A percentile compares a stretch with the other conserved stretches of the same genome.
These are phyloP conservation scores for Marasmius sp. DNA, from an alignment of 1,284 basidiomycete genomes.

Conservation along the genomic window DNA sequence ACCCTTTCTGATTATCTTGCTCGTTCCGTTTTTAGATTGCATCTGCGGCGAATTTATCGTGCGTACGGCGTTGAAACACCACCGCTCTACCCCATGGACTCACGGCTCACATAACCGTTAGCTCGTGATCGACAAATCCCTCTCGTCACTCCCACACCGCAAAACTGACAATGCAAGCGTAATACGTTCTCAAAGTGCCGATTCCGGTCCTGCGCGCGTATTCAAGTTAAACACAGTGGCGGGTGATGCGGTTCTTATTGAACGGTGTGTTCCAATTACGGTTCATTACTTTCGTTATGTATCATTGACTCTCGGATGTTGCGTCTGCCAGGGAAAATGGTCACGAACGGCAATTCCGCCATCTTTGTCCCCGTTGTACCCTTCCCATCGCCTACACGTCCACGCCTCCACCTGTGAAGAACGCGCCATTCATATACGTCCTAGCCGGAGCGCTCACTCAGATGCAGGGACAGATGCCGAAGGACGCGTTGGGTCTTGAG, in stretches of 20 bases:
- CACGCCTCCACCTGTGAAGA: slow-evolving; percentile 68
- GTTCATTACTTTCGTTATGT: background rate
- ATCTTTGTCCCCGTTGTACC: slow-evolving; percentile 73
- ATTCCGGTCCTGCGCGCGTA: slow-evolving; percentile 56
- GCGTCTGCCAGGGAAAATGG: slow-evolving; percentile 48
- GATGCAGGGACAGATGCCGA: slow-evolving; percentile 74
- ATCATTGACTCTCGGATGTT: background rate
- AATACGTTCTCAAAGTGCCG: slow-evolving; percentile 64
- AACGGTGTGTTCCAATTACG: slow-evolving; percentile 50
- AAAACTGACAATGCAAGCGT: slow-evolving; percentile 74
- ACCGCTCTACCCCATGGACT: background rate
- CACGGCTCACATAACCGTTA: slow-evolving; percentile 26
- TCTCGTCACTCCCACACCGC: slow-evolving; percentile 67
- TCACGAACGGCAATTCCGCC: slow-evolving; percentile 75
- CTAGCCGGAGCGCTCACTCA: slow-evolving; percentile 73
- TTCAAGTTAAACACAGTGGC: slow-evolving; percentile 76
- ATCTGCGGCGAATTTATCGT: slow-evolving; percentile 85
- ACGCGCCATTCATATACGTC: slow-evolving; percentile 72
- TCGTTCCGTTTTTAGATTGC: slow-evolving; percentile 54
- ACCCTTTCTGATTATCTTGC: background rate
- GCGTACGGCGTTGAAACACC: slow-evolving; percentile 28
- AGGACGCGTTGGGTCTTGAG: slow-evolving; percentile 62
- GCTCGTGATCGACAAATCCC: slow-evolving; percentile 80
- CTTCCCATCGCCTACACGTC: slow-evolving; percentile 75
- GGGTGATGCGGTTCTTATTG: slow-evolving; percentile 65